Evolutionary conservation across 2,329 filamentous ascomycete genomes (phyloP).

Genomic region (Neofusicoccum cordaticola): DNA sequence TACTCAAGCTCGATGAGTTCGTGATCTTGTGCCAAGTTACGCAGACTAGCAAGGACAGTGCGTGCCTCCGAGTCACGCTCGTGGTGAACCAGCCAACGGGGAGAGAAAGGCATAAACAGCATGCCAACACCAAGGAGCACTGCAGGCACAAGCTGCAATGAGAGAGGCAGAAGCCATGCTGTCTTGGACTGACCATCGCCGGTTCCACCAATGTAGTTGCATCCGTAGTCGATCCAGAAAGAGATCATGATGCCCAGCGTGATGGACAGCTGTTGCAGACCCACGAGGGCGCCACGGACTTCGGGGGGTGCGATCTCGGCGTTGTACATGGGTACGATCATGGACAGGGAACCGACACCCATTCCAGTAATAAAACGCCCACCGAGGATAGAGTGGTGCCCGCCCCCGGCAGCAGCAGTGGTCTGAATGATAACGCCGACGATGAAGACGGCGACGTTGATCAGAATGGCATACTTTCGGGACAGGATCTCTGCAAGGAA

Average conservation of each 20-base stretch:
- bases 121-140: constrained; percentile 66
- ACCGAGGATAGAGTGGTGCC: constrained; percentile 61
- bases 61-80: constrained; percentile 66
- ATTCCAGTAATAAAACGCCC: constrained; percentile 71
- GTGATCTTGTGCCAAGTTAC: constrained; percentile 60
- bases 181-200: constrained; percentile 59
- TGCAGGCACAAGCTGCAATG: constrained; percentile 67
- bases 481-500: constrained; percentile 69
- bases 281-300: constrained; percentile 64
- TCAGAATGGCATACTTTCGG: constrained; percentile 66
- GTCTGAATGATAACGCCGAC: constrained; percentile 68
- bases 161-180: constrained; percentile 72
- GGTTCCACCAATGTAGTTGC: constrained; percentile 56
- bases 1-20: constrained; percentile 72
- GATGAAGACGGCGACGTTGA: constrained; percentile 65
- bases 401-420: constrained; percentile 54
- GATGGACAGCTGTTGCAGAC: constrained; percentile 62
- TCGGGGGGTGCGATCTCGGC: constrained; percentile 55
- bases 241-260: constrained; percentile 51
- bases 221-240: constrained; percentile 57
- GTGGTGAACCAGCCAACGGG: constrained; percentile 72
- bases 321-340: constrained; percentile 60
- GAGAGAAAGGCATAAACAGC: constrained; percentile 76
- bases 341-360: constrained; percentile 66
- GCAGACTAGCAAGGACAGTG: constrained; percentile 60